Base-by-base conservation (phyloP, 2,329 filamentous ascomycete species). In the Paracoccidioides brasiliensis region DNA sequence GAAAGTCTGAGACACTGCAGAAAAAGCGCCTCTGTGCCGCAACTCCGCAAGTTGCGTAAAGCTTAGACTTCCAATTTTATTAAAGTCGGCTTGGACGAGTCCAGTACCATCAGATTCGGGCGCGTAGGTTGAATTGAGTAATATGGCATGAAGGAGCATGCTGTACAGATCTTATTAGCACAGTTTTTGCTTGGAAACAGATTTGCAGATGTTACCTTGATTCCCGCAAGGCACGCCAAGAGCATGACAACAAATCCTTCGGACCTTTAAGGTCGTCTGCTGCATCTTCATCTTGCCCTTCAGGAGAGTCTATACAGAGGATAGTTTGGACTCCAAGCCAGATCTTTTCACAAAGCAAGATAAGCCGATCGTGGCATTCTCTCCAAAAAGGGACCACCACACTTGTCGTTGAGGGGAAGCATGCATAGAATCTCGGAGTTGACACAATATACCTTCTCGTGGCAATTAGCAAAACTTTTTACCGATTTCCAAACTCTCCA, bases 151-250 rank as follows among this genome's bases (percentile, higher is more conserved):
- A 68, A 91, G 76, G 4, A 94, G 73, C 55, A 88, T 83, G 68
- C 89, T 93, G 41, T 15, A 9, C n/a, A 4, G 2, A 50, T 68
- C 58, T 61, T 60, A 59, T 54, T 37, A 38, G 38, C 14, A 30
- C 53, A 2, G 37, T 22, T 41, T 40, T 15, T 33, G 28, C 46
- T 28, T 50, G 59, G 10, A 57, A 59, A 33, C 6, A n/a, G 7
- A 14, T 42, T 37, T 14, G 15, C 12, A 37, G 12, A 57, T 55
- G 71, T 58, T 73, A 89, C 86, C 88, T 95, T 30, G 90, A 88
- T 71, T 98, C 93, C 59, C 95, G 91, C n/a, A 96, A 77, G 5
- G 90, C 88, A 63, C 93, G 82, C 79, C 95, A 98, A 59, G 90
- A 95, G 69, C 93, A 98, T 61, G 91, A 97, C 49, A 98, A 72